These are phyloP conservation scores for Epichloe hybrida DNA, from an alignment of 2,329 filamentous ascomycete species.

Conservation along the genomic window DNA sequence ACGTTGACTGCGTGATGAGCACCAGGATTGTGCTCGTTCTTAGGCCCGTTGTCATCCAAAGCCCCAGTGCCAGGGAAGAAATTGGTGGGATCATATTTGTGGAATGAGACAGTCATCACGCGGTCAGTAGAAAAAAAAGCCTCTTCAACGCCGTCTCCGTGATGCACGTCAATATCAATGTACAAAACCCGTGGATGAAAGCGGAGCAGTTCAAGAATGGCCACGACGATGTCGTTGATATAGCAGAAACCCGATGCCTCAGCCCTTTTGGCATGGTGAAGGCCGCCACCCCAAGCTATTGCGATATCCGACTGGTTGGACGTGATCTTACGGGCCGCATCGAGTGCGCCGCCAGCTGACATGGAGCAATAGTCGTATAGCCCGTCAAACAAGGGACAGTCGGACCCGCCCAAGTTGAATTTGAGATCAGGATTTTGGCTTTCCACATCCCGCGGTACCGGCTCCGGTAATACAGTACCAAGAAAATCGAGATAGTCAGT, in stretches of 20 bases:
- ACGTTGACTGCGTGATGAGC: conserved; percentile 86
- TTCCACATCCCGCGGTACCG: conserved; percentile 51
- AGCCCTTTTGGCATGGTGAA: conserved; percentile 91
- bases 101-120: conserved; percentile 87
- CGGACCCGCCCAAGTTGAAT: conserved; percentile 80
- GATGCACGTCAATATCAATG: conserved; percentile 88
- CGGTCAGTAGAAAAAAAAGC: conserved; percentile 82
- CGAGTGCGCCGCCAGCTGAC: conserved; percentile 80
- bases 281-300: conserved; percentile 91
- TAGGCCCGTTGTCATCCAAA: conserved; percentile 71
- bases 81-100: conserved; percentile 75
- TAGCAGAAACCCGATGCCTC: conserved; percentile 97
- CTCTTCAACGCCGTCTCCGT: conserved; percentile 82
- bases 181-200: conserved; percentile 78
- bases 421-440: conserved; percentile 48
- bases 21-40: conserved; percentile 70
- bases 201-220: conserved; percentile 75
- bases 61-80: conserved; percentile 92
- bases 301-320: conserved; percentile 85
- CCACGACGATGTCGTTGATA: conserved; percentile 95
- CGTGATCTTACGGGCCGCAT: conserved; percentile 80
- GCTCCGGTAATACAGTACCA: conserved; percentile 52
- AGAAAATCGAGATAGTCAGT: conserved; percentile 86
- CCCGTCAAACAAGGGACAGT: conserved; percentile 94
- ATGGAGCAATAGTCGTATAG: conserved; percentile 91